A percentile compares a stretch with the other conserved stretches of the same genome.
Conservation (phyloP, 208 protist genomes). For the Acanthamoeba culbertsoni region DNA sequence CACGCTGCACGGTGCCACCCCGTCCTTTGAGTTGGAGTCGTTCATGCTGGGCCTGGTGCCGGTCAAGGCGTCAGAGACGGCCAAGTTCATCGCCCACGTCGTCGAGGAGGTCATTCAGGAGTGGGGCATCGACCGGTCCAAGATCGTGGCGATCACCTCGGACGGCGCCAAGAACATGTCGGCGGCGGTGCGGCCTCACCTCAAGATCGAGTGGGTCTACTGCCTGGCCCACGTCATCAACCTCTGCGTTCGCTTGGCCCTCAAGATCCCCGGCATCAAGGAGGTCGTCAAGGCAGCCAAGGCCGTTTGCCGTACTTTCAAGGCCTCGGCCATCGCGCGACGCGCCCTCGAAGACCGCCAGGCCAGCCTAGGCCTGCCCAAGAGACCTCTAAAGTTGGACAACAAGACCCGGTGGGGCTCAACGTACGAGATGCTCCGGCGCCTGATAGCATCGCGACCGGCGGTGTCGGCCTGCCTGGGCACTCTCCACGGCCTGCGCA, state of each 20-base stretch:
- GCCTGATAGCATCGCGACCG: background rate
- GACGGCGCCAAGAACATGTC: slow-evolving; percentile 7
- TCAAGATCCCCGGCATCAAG: background rate
- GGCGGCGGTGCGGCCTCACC: background rate
- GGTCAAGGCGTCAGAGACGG: background rate
- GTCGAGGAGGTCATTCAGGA: background rate
- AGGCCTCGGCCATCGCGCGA: background rate
- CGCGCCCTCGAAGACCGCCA: background rate
- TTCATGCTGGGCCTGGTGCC: background rate
- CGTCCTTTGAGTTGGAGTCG: background rate
- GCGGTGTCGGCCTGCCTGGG: background rate
- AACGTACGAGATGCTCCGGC: background rate
- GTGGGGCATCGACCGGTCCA: background rate
- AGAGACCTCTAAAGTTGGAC: background rate
- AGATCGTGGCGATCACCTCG: background rate
- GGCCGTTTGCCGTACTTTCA: background rate
- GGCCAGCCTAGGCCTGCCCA: background rate
- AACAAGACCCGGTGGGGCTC: background rate
- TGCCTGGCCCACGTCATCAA: slow-evolving; percentile 12
- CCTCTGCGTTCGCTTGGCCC: background rate
- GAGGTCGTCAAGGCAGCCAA: background rate
- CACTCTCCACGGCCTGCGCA: background rate
- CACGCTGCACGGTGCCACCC: background rate
- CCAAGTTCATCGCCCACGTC: background rate
- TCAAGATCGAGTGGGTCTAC: slow-evolving; percentile 10